Evolutionary conservation across 1,284 basidiomycete genomes (phyloP).

Genomic region (Sphagnurus paluster): DNA sequence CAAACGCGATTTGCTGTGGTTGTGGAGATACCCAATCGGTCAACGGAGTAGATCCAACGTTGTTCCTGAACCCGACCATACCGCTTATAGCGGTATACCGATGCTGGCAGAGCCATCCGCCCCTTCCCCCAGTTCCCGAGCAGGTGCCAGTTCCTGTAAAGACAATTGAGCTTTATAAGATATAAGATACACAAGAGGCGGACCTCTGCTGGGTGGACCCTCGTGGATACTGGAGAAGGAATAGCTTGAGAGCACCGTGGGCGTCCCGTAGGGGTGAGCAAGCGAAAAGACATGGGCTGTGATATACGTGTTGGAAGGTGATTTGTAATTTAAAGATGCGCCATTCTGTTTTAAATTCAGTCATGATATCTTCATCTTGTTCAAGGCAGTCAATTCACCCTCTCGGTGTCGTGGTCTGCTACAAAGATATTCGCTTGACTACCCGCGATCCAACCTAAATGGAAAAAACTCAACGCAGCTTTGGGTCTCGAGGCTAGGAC

Average conservation of each 20-base stretch:
- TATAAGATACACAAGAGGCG: constrained; percentile 3
- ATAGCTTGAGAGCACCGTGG: constrained; percentile 65
- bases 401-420: constrained; percentile 69
- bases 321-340: constrained; percentile 55
- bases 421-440: constrained; percentile 65
- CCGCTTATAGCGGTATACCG: constrained; percentile 57
- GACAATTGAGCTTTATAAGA: background rate
- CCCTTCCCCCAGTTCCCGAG: constrained; percentile 47
- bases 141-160: constrained; percentile 50
- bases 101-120: constrained; percentile 68
- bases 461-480: background rate
- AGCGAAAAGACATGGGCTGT: constrained; percentile 64
- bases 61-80: constrained; percentile 66
- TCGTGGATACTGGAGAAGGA: constrained; percentile 49
- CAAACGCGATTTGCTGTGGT: constrained; percentile 61
- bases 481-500: background rate
- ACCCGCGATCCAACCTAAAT: constrained; percentile 56
- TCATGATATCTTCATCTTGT: background rate
- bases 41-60: constrained; percentile 48
- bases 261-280: constrained; percentile 66
- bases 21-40: constrained; percentile 59
- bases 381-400: constrained; percentile 41
- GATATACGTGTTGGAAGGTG: constrained; percentile 64
- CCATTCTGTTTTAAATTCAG: constrained; percentile 41
- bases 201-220: constrained; percentile 58